Evolutionary conservation across 352 stramenopile species (phyloP), one percentile per base, ranked within the genome.

Genomic region (Phytophthora pseudosyringae): DNA sequence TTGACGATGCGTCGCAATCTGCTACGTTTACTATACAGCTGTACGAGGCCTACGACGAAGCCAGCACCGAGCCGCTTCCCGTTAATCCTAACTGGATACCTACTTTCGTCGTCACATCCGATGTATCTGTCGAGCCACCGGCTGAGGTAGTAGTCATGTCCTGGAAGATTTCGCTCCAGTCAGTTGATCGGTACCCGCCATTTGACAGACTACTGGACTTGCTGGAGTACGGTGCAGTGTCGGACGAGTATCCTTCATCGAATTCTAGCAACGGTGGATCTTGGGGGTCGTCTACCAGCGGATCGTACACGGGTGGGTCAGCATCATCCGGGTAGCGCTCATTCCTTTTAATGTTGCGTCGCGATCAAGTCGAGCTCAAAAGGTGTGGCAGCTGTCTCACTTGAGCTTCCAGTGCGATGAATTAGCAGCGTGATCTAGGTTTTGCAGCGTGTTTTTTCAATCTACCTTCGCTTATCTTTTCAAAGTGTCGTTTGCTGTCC

Each of bases 31-130:
- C 12, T 4, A 36, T 71, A 13, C 26, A 45, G 0, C 5, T 71
- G 25, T 43, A 51, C n/a, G 36, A 21, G 21, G 1, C 44, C 15
- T 36, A 44, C 13, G 50, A 71, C 29, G 25, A 59, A 5, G 31
- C 38, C 3, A 60, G 43, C 26, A n/a, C 10, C 16, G 47, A 5
- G 3, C 18, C 29, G 5, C 40, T 36, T 46, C 43, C 62, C 6
- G 49, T 71, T 13, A 67, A 67, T 21, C 64, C 64, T 7, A 62
- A 13, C 7, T 71, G 64, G 56, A 71, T 67, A 1, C 64, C 64
- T 5, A 67, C 31, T 6, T 67, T 67, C 11, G 9, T 18, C 3
- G 28, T 67, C 5, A 59, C 45, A 2, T 25, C 21, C 3, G 44
- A 59, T 31, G 31, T 38, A 5, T 60, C 62, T 32, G 11, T 3